Conservation (phyloP, 139 green algal genomes). For the Chlamydomonas sp. region DNA sequence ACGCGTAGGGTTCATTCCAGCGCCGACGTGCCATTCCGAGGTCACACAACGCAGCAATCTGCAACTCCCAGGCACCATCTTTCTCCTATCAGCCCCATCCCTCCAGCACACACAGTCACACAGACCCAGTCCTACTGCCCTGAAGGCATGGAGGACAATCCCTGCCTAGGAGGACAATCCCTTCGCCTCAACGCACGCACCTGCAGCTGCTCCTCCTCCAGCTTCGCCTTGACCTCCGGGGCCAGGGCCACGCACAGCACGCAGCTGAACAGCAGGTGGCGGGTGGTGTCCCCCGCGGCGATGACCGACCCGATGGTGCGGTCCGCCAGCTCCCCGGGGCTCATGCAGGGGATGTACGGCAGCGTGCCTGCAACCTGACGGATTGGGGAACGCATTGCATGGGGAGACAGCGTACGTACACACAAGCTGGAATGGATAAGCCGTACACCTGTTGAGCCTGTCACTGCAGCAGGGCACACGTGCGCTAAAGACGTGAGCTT, state of each 20-base stretch:
- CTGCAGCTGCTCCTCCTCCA: constrained; percentile 21
- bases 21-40: not conserved
- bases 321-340: not conserved
- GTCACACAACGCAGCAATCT: not conserved
- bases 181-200: not conserved
- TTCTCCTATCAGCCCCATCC: not conserved
- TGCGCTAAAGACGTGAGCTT: no score
- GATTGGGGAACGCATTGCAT: no score
- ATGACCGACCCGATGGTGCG: constrained; percentile 4
- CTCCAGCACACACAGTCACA: not conserved
- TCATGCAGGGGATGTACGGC: not conserved
- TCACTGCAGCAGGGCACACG: no score
- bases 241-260: not conserved
- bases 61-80: not conserved
- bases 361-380: not conserved
- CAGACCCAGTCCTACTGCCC: no score
- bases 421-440: no score
- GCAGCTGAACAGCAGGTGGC: not conserved
- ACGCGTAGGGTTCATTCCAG: not conserved
- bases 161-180: not conserved
- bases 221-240: not conserved
- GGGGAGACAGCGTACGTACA: no score
- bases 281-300: constrained; percentile 7
- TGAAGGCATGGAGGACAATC: not conserved
- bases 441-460: no score